phyloP scores from a whole-genome alignment of 768 basidiomycete species.

The Crucibulum laeve region DNA sequence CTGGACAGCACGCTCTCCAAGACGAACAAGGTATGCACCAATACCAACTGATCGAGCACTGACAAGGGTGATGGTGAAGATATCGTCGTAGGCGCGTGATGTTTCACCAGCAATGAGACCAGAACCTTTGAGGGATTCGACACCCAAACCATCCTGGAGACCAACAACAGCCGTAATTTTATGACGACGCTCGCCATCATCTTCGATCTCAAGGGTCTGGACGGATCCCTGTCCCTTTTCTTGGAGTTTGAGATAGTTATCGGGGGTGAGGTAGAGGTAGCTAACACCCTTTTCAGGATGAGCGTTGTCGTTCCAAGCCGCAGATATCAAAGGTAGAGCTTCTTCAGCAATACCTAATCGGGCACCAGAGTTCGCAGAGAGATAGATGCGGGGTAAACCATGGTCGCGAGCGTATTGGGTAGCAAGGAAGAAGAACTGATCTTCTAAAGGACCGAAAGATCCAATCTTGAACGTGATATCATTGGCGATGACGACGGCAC shows the following conservation, averaged over 20 bases:
- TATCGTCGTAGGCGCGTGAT: slow-evolving; percentile 97
- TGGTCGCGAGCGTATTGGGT: slow-evolving; percentile 88
- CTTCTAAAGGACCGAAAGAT: slow-evolving; percentile 93
- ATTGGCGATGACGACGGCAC: slow-evolving; percentile 88
- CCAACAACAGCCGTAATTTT: slow-evolving; percentile 97
- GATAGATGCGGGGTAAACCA: slow-evolving; percentile 92
- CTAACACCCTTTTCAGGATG: slow-evolving; percentile 93
- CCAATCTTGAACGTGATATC: slow-evolving; percentile 99
- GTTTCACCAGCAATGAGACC: slow-evolving; percentile 99
- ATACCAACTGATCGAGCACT: slow-evolving; percentile 99
- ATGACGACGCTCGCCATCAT: slow-evolving; percentile 81
- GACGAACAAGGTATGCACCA: slow-evolving; percentile 96
- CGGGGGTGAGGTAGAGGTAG: slow-evolving; percentile 93
- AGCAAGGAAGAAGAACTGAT: slow-evolving; percentile 94
- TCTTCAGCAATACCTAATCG: slow-evolving; percentile 96
- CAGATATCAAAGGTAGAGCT: slow-evolving; percentile 79
- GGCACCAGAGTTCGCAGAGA: slow-evolving; percentile 98
- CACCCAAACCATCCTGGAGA: slow-evolving; percentile 94
- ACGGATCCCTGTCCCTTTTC: slow-evolving; percentile 80
- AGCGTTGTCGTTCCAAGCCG: slow-evolving; percentile 79
- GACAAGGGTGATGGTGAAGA: slow-evolving; percentile 98
- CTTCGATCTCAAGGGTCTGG: slow-evolving; percentile 79
- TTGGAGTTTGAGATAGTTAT: slow-evolving; percentile 85
- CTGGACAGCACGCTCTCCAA: slow-evolving; percentile 96
- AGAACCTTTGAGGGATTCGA: slow-evolving; percentile 93